Evolutionary conservation across 768 basidiomycete genomes (phyloP).

Genomic region (Xanthoconium stramineum): DNA sequence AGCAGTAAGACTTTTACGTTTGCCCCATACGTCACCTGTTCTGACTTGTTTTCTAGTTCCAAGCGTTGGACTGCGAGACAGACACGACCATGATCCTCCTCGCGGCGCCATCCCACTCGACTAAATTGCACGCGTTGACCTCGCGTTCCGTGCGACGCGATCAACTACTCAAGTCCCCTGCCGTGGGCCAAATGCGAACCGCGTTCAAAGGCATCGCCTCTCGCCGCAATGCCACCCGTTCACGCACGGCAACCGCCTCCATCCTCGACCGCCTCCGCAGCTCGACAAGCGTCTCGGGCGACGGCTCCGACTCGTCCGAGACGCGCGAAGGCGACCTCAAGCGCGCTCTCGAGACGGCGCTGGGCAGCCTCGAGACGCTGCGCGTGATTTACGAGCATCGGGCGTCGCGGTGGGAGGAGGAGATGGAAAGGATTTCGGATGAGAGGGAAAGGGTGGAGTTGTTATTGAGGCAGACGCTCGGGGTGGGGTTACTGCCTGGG

Average conservation of each 20-base stretch:
- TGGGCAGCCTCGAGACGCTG: constrained; percentile 63
- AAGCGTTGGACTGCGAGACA: constrained; percentile 74
- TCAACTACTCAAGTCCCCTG: constrained; percentile 43
- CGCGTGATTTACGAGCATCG: constrained; percentile 65
- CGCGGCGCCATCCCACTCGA: constrained; percentile 71
- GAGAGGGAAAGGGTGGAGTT: constrained; percentile 68
- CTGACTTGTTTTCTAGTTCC: constrained; percentile 49
- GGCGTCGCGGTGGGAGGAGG: constrained; percentile 67
- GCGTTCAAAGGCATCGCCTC: constrained; percentile 59
- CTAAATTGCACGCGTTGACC: constrained; percentile 58
- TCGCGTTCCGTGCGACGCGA: constrained; percentile 71
- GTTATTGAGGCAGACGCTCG: constrained; percentile 62
- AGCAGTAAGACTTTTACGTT: constrained; percentile 45
- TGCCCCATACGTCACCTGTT: background rate
- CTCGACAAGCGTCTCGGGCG: constrained; percentile 41
- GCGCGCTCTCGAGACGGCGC: constrained; percentile 62
- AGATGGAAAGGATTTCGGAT: constrained; percentile 60
- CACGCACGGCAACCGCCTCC: constrained; percentile 43
- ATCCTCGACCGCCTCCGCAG: constrained; percentile 43
- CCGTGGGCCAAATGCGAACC: constrained; percentile 50
- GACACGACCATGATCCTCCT: constrained; percentile 74
- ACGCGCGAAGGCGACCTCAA: constrained; percentile 62
- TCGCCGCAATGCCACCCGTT: constrained; percentile 49
- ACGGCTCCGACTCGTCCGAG: constrained; percentile 53
- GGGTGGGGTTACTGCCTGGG: constrained; percentile 31